Conservation (phyloP, 345 rosid genomes). For the Populus ilicifolia region DNA sequence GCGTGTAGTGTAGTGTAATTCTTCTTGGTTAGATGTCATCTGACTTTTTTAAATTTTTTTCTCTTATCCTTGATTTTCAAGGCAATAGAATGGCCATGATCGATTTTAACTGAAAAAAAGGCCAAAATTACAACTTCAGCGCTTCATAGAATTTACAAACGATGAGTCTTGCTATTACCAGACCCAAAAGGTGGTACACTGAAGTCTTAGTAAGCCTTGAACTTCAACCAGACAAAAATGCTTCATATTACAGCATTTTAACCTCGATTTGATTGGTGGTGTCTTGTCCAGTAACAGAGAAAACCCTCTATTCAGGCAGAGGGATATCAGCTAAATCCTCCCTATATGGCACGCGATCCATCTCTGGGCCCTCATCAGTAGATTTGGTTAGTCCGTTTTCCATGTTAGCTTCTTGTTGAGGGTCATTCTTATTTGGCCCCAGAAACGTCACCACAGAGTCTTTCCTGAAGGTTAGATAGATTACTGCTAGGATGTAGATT, state of each 20-base stretch:
- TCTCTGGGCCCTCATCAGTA: neutral
- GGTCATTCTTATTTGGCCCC: conserved; percentile 31
- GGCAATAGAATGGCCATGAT: neutral
- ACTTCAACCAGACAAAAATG: neutral
- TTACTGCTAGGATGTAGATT: conserved; percentile 36
- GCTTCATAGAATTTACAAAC: neutral
- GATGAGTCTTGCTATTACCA: neutral
- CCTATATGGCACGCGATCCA: conserved; percentile 30
- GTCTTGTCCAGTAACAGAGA: neutral
- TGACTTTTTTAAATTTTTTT: too few species aligned
- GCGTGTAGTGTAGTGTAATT: too few species aligned
- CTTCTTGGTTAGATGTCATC: too few species aligned
- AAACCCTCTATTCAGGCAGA: conserved; percentile 24
- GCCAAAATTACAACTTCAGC: neutral
- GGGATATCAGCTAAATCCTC: conserved; percentile 51
- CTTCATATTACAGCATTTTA: neutral
- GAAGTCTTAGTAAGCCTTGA: neutral
- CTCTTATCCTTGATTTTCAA: too few species aligned
- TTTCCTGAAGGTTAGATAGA: conserved; percentile 48
- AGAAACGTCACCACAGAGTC: conserved; percentile 38
- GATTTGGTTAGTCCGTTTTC: conserved; percentile 24
- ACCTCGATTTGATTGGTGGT: neutral
- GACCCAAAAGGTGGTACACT: neutral
- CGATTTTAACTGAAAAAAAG: neutral
- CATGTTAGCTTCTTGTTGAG: conserved; percentile 1